Conservation (phyloP, 2,329 filamentous ascomycete genomes). For the Thelonectria rubi region DNA sequence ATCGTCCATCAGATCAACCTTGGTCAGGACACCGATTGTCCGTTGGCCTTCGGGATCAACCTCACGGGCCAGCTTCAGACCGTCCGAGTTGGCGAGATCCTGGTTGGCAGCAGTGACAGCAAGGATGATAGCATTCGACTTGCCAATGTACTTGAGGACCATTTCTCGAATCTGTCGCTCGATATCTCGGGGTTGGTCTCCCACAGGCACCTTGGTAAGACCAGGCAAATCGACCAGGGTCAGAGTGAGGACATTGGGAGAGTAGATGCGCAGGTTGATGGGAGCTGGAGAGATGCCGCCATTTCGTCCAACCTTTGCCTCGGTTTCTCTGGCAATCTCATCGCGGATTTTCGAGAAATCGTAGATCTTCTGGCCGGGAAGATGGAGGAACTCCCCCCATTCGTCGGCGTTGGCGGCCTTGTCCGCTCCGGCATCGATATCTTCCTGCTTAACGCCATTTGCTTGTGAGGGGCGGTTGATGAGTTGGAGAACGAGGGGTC, state of each 20-base stretch:
- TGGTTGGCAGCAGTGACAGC: conserved; percentile 97
- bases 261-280: conserved; percentile 98
- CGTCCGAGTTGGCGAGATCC: conserved; percentile 98
- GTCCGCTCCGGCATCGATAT: conserved; percentile 74
- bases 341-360: conserved; percentile 99
- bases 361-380: conserved; percentile 95
- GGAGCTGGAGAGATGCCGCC: conserved; percentile 95
- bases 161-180: conserved; percentile 97
- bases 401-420: conserved; percentile 92
- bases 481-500: conserved; percentile 95
- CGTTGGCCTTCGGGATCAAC: conserved; percentile 97
- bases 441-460: conserved; percentile 77
- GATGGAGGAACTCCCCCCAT: conserved; percentile 98
- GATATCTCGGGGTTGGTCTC: conserved; percentile 95
- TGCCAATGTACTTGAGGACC: conserved; percentile 98
- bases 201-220: conserved; percentile 94
- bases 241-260: conserved; percentile 95
- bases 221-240: conserved; percentile 97
- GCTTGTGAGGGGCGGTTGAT: conserved; percentile 85
- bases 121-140: conserved; percentile 97
- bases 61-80: conserved; percentile 93
- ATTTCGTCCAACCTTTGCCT: conserved; percentile 95
- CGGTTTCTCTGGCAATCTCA: conserved; percentile 96
- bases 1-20: conserved; percentile 99
- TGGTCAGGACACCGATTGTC: conserved; percentile 97